Base-by-base conservation (phyloP, 805 yeast genomes). In the Yarrowia sp. region DNA sequence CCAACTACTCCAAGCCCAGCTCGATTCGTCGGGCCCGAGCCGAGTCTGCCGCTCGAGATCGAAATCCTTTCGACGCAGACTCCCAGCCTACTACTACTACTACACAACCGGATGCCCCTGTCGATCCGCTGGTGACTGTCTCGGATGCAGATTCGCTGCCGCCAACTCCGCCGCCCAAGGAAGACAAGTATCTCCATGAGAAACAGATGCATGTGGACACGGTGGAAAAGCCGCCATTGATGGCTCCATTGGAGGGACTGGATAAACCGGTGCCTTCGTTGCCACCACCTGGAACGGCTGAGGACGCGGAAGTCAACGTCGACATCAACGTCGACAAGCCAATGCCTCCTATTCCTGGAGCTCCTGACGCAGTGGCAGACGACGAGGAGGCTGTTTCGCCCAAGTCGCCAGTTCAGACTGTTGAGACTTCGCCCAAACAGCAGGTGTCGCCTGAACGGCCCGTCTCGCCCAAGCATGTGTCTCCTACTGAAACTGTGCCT, bases 1-100 rank as follows among this genome's bases (percentile, higher is more conserved):
- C 63, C 3, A 58, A 58, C 22, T 58, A 58, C 32, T 54, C 61
- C 9, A 54, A 54, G 10, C 61, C 61, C 16, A 38, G 61, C 19
- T 12, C 17, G 8, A 54, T 54, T 19, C 46, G 61, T 1, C 61
- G 61, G 1, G 61, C 61, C 1, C 33, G 61, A 17, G 61, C 61
- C 12, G 61, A 38, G 44, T 54, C 61, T 12, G 61, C 46, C 0
- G 61, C 46, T 8, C 14, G 46, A 12, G 58, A 51, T 4, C 21
- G 58, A 2, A 33, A 33, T 14, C 58, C 58, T 10, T 51, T 51
- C 10, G 58, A 51, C 2, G 52, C 38, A 3, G 62, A 52, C 4
- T 11, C 36, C n/a, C n/a, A n/a, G 36, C 17, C 17, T 17, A 4
- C 3, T 3, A 5, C 6, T n/a, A 30, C 30, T 5, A 26, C 30